These are phyloP conservation scores for Ascochyta clinopodiicola DNA, from an alignment of 2,329 filamentous ascomycete species.

Conservation along the genomic window DNA sequence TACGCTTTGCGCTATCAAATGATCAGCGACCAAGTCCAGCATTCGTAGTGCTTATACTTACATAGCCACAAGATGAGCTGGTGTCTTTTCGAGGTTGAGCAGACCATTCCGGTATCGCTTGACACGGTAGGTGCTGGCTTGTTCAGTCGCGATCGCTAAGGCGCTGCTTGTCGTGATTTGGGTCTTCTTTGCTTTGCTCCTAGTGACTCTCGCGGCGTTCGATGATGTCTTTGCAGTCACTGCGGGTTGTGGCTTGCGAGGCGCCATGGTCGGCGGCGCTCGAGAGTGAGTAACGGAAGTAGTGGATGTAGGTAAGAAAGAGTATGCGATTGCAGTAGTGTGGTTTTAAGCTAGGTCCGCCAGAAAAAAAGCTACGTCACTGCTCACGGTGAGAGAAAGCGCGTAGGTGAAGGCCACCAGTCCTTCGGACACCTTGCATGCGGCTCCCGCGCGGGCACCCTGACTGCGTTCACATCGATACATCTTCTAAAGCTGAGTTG, in stretches of 20 bases:
- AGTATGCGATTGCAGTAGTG: not conserved
- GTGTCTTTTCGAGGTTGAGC: constrained; percentile 1
- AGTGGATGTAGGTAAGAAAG: not conserved
- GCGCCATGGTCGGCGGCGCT: not conserved
- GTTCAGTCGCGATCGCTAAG: not conserved
- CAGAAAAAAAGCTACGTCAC: too few relatives aligned
- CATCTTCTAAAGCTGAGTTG: too few relatives aligned
- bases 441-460: too few relatives aligned
- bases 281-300: not conserved
- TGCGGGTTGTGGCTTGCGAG: not conserved
- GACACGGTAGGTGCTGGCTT: not conserved
- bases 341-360: too few relatives aligned
- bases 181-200: not conserved
- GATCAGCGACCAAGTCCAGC: not conserved
- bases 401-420: too few relatives aligned
- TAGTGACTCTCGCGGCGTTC: not conserved
- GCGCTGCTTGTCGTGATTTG: too few relatives aligned
- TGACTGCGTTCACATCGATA: too few relatives aligned
- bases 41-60: not conserved
- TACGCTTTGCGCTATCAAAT: not conserved
- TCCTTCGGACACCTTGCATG: too few relatives aligned
- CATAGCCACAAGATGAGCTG: not conserved
- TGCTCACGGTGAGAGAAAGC: too few relatives aligned
- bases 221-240: not conserved
- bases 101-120: not conserved